These are phyloP conservation scores for Bathelium albidoporum DNA, from an alignment of 495 filamentous ascomycete species.

Conservation along the genomic window DNA sequence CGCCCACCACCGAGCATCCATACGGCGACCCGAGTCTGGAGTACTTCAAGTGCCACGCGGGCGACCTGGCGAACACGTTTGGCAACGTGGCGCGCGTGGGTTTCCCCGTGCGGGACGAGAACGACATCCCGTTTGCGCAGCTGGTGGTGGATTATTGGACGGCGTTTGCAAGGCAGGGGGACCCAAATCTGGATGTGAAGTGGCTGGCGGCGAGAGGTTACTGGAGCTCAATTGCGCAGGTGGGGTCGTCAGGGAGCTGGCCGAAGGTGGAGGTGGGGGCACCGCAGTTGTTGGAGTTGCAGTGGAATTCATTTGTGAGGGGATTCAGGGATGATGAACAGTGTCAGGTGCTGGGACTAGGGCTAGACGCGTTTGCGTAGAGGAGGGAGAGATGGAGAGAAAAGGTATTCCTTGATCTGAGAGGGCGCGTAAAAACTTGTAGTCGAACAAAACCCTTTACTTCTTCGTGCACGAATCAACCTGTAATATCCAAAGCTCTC, in stretches of 20 bases:
- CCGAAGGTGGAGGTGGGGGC: neutral
- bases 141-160: slow-evolving; percentile 22
- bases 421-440: too few species aligned
- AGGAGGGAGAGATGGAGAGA: too few species aligned
- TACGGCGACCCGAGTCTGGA: slow-evolving; percentile 12
- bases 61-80: slow-evolving; percentile 20
- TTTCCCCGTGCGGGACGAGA: slow-evolving; percentile 15
- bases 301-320: slow-evolving; percentile 4
- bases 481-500: too few species aligned
- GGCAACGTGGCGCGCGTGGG: slow-evolving; percentile 15
- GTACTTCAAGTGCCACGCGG: slow-evolving; percentile 23
- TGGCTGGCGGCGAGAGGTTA: slow-evolving; percentile 18
- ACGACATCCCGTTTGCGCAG: slow-evolving; percentile 19
- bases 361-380: neutral
- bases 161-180: slow-evolving; percentile 14
- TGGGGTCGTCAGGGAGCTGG: slow-evolving; percentile 9
- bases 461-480: too few species aligned
- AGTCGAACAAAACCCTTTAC: too few species aligned
- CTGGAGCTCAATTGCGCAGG: slow-evolving; percentile 13
- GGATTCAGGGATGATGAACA: slow-evolving; percentile 2
- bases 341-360: neutral
- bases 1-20: slow-evolving; percentile 4
- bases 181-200: slow-evolving; percentile 14
- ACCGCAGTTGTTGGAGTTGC: neutral
- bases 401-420: too few species aligned